A percentile compares a stretch with the other conserved stretches of the same genome.
Conservation (phyloP, 768 basidiomycete species). For the Boletus eberwhitei region DNA sequence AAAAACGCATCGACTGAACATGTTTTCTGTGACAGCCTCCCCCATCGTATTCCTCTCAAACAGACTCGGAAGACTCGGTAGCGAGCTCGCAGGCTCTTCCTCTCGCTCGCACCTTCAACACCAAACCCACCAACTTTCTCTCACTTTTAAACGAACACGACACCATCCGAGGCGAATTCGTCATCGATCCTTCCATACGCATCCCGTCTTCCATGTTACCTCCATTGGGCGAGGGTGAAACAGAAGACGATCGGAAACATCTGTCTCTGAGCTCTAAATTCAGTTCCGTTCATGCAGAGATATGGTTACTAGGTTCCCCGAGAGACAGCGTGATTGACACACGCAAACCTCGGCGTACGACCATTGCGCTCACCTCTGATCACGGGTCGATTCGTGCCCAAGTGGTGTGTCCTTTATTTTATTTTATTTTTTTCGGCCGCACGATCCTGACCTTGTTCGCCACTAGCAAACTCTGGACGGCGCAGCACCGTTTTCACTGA, state of each 20-base stretch:
- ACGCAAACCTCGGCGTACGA: slow-evolving; percentile 16
- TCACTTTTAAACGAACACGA: slow-evolving; percentile 2
- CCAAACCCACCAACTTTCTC: slow-evolving; percentile 29
- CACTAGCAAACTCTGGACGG: slow-evolving; percentile 14
- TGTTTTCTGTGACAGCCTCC: slow-evolving; percentile 15
- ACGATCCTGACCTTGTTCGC: not conserved
- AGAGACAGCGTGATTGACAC: not conserved
- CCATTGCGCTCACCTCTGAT: slow-evolving; percentile 16
- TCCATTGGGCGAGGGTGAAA: slow-evolving; percentile 34
- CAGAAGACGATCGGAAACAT: slow-evolving; percentile 40
- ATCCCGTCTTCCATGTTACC: slow-evolving; percentile 41
- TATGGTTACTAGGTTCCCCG: slow-evolving; percentile 32
- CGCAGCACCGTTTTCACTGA: slow-evolving; percentile 17
- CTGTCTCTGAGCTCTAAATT: slow-evolving; percentile 33
- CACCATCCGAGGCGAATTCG: slow-evolving; percentile 32
- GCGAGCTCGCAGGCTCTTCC: not conserved
- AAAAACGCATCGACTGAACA: not conserved
- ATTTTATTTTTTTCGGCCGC: not conserved
- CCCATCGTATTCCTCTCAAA: slow-evolving; percentile 18
- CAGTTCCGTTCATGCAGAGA: slow-evolving; percentile 37
- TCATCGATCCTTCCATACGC: slow-evolving; percentile 40
- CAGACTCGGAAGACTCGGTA: not conserved
- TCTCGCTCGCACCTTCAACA: slow-evolving; percentile 15
- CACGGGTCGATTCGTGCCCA: slow-evolving; percentile 15
- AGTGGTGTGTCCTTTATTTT: slow-evolving; percentile 16